phyloP scores from a whole-genome alignment of 139 green algal species.

The Eudorina sp. region DNA sequence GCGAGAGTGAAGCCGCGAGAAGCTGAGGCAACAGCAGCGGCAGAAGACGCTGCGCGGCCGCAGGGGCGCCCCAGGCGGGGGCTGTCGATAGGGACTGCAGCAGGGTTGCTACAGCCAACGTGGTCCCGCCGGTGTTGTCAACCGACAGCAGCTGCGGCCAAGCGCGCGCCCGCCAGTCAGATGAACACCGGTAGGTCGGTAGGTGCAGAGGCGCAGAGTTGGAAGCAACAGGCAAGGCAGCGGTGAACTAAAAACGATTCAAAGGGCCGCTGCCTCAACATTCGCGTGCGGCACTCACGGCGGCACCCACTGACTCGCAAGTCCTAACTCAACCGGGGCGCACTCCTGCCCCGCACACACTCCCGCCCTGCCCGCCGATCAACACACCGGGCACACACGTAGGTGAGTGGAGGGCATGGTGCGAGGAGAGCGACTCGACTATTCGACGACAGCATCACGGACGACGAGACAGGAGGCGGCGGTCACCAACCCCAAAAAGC shows the following conservation, averaged over 20 bases:
- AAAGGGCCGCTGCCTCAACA: too few relatives aligned
- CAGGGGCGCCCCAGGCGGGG: constrained; percentile 57
- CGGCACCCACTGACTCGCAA: too few relatives aligned
- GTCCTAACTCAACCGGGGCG: too few relatives aligned
- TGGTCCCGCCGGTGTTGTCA: constrained; percentile 77
- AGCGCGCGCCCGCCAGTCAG: too few relatives aligned
- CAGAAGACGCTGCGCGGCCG: constrained; percentile 70
- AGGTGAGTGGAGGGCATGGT: not conserved
- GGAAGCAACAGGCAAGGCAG: too few relatives aligned
- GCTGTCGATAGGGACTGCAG: constrained; percentile 69
- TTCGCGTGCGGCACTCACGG: too few relatives aligned
- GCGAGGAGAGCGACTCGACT: too few relatives aligned
- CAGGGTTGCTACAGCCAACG: constrained; percentile 79
- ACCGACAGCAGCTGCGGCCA: constrained; percentile 75
- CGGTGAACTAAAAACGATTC: too few relatives aligned
- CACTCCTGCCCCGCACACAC: too few relatives aligned
- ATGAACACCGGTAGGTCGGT: not conserved
- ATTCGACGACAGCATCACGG: not conserved
- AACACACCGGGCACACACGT: not conserved
- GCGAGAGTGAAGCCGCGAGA: constrained; percentile 59
- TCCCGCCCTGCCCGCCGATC: too few relatives aligned
- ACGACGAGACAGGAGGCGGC: too few relatives aligned
- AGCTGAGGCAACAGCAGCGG: constrained; percentile 79
- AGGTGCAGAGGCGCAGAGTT: too few relatives aligned
- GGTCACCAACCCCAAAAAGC: not conserved